Percentiles rank a stretch among this genome's conserved stretches.
These are phyloP conservation scores for Nothophaeocryptopus gaeumannii DNA, from an alignment of 2,329 filamentous ascomycete species.

Conservation along the genomic window DNA sequence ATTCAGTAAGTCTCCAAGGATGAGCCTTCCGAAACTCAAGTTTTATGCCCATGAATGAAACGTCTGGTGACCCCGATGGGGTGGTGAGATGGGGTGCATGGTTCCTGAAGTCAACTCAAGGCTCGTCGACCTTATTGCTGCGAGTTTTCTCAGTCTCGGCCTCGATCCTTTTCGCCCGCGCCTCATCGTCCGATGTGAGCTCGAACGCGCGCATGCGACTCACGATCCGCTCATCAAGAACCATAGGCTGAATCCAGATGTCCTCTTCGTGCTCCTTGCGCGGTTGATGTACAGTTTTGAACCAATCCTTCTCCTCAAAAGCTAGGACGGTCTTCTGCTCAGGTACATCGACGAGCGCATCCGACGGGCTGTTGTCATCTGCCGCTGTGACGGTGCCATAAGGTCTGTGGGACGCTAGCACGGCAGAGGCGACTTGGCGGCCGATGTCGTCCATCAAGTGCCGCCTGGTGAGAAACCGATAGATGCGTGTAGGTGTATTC, in stretches of 20 bases:
- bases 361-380: slow-evolving; percentile 26
- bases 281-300: slow-evolving; percentile 66
- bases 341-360: slow-evolving; percentile 38
- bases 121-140: background rate
- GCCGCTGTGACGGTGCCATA: slow-evolving; percentile 36
- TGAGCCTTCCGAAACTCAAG: no score
- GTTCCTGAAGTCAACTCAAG: background rate
- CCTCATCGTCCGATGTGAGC: slow-evolving; percentile 67
- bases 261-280: slow-evolving; percentile 53
- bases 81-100: no score
- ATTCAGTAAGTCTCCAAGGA: no score
- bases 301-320: slow-evolving; percentile 77
- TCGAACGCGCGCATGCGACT: slow-evolving; percentile 78
- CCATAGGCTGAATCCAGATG: slow-evolving; percentile 69
- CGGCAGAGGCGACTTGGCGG: slow-evolving; percentile 79
- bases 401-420: slow-evolving; percentile 59
- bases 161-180: slow-evolving; percentile 52
- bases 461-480: slow-evolving; percentile 82
- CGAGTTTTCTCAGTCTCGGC: slow-evolving; percentile 12
- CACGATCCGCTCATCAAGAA: slow-evolving; percentile 72
- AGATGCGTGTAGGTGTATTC: slow-evolving; percentile 81
- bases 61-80: no score
- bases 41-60: no score
- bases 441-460: slow-evolving; percentile 84
- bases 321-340: slow-evolving; percentile 66